phyloP scores from a whole-genome alignment of 164 flowering plant species.

The Vitis cinerea region DNA sequence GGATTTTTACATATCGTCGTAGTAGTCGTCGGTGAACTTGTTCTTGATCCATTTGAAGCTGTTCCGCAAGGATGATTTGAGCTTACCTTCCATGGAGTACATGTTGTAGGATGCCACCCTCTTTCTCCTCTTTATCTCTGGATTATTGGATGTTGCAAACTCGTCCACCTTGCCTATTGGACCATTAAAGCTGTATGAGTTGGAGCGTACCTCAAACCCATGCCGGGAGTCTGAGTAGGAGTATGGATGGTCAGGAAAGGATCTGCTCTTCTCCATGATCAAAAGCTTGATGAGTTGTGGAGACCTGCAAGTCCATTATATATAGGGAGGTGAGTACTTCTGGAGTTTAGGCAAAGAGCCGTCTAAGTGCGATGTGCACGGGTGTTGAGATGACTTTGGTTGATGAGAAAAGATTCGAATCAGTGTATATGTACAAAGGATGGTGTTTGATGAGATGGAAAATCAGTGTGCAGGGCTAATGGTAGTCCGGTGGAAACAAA shows the following conservation, averaged over 20 bases:
- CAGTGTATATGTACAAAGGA: neutral
- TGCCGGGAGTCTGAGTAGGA: conserved; percentile 32
- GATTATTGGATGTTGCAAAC: conserved; percentile 20
- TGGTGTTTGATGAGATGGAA: neutral
- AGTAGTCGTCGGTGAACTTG: conserved; percentile 37
- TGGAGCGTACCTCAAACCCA: conserved; percentile 40
- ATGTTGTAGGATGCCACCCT: conserved; percentile 54
- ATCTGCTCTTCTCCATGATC: conserved; percentile 34
- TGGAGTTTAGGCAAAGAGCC: too few species aligned
- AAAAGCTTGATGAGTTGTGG: neutral
- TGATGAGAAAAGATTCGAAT: too few species aligned
- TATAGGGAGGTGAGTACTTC: neutral
- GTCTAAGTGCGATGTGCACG: too few species aligned
- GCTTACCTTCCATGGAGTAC: conserved; percentile 53
- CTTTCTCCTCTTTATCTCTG: conserved; percentile 54
- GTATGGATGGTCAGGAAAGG: conserved; percentile 22
- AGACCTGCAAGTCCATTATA: neutral
- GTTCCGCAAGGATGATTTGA: conserved; percentile 44
- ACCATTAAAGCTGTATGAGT: conserved; percentile 57
- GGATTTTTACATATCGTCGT: conserved; percentile 19
- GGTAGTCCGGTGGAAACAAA: too few species aligned
- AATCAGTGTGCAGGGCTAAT: conserved; percentile 17
- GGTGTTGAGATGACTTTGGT: too few species aligned
- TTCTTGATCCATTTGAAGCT: conserved; percentile 66
- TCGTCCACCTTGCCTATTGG: conserved; percentile 16